Base-by-base conservation (phyloP, 192 early-diverging fungal species). In the Allomyces arbusculus region DNA sequence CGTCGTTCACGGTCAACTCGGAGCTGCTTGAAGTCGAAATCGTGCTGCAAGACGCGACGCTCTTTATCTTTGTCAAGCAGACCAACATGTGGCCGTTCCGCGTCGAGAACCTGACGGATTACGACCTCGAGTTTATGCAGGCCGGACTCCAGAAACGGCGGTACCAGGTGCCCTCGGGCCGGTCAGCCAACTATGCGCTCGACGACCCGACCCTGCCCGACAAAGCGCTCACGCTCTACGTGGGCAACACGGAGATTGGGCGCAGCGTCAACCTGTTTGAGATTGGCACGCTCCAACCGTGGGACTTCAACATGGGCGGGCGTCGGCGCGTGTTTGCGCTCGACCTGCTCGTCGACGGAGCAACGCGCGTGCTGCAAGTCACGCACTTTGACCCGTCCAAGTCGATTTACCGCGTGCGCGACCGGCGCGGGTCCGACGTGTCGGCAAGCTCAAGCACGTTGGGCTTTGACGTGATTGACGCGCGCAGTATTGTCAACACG, bases 1-100 rank as follows among this genome's bases (percentile, higher is more conserved):
- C 33, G 33, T 40, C 33, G 0, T 40, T 40, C 33, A 8, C 33
- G 7, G 33, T 40, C 33, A 40, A 40, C 4, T 75, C 81, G 45
- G 83, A 86, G 62, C 75, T 99, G 24, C 77, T 97, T 22, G 81
- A 87, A n/a, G 80, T 86, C 11, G 86, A 91, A 50, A 80, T 89
- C 50, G 69, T 88, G n/a, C 67, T 99, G 64, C 85, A 97, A 63
- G 87, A 87, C 62, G 93, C 95, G 1, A 94, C 91, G 2, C 72
- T 99, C 24, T 95, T 95, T 74, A 81, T 99, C 24, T 72, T 91
- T 5, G 80, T 84, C 66, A 81, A 85, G 62, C 84, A 87, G 66
- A 80, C 83, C 44, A 80, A 78, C 10, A 78, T 82, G 61, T 99
- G 96, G 96, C 96, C 96, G 22, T 92, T 88, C 64, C 75, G 80